Conservation (phyloP, 148 eudicot genomes). For the Cornus controversa region DNA sequence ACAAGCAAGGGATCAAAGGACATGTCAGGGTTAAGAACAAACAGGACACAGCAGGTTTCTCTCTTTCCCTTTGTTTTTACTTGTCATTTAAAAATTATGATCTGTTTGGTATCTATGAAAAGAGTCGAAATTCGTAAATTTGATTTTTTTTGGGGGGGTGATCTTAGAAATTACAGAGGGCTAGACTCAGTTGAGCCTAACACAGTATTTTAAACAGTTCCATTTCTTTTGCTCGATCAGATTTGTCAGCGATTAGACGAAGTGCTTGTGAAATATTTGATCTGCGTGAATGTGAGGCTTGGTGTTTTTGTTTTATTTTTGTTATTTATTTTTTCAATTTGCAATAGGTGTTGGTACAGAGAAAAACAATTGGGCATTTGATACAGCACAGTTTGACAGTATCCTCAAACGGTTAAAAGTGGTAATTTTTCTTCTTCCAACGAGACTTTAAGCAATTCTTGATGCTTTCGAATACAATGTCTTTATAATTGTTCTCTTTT, state of each 20-base stretch:
- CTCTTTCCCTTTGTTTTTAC: neutral
- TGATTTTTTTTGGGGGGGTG: neutral
- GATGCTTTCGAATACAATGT: neutral
- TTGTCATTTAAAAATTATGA: neutral
- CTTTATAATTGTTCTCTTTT: neutral
- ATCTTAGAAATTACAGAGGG: neutral
- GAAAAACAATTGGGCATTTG: conserved; percentile 85
- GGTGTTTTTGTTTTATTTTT: neutral
- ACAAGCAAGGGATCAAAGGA: conserved; percentile 98
- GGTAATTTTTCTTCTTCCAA: conserved; percentile 40
- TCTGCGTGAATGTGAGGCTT: neutral
- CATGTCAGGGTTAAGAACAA: conserved; percentile 88
- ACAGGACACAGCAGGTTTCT: conserved; percentile 65
- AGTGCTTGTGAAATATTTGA: neutral
- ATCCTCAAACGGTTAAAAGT: conserved; percentile 93
- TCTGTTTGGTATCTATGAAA: neutral
- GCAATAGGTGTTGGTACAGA: conserved; percentile 78
- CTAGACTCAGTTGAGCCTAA: neutral
- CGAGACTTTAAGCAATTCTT: neutral
- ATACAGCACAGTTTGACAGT: conserved; percentile 87
- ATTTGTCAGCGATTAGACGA: neutral
- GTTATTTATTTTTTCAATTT: neutral
- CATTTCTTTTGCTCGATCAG: neutral
- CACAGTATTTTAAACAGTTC: neutral
- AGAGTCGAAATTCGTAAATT: neutral